Evolutionary conservation across 83 land plant species (phyloP).

Genomic region (Thuja plicata): DNA sequence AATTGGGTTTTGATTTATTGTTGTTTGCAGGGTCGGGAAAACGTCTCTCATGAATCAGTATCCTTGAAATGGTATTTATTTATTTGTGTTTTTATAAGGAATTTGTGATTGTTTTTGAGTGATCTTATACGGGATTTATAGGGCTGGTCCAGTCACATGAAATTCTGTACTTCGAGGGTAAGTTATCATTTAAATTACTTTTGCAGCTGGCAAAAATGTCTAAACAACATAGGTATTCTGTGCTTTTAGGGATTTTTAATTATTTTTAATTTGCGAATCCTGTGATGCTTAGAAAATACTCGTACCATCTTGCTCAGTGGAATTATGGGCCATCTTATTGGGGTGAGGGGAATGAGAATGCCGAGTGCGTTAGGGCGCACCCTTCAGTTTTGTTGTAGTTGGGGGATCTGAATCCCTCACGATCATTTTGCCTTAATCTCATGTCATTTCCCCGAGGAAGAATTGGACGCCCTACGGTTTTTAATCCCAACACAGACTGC

Average conservation of each 20-base stretch:
- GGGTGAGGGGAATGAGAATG: not conserved
- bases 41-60: conserved; percentile 78
- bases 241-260: not conserved
- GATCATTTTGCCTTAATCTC: not conserved
- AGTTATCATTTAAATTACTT: not conserved
- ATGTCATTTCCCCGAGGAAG: no score
- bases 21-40: conserved; percentile 59
- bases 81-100: conserved; percentile 3
- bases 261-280: not conserved
- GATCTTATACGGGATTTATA: not conserved
- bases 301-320: not conserved
- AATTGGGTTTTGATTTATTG: not conserved
- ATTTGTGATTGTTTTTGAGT: not conserved
- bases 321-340: not conserved
- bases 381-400: not conserved
- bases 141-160: not conserved
- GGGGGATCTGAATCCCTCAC: not conserved
- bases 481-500: no score
- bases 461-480: no score
- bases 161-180: not conserved
- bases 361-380: not conserved
- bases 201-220: not conserved
- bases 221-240: not conserved
- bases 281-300: not conserved
- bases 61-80: conserved; percentile 13